Conservation (phyloP, 805 yeast species). For the Candida rishiriensis region DNA sequence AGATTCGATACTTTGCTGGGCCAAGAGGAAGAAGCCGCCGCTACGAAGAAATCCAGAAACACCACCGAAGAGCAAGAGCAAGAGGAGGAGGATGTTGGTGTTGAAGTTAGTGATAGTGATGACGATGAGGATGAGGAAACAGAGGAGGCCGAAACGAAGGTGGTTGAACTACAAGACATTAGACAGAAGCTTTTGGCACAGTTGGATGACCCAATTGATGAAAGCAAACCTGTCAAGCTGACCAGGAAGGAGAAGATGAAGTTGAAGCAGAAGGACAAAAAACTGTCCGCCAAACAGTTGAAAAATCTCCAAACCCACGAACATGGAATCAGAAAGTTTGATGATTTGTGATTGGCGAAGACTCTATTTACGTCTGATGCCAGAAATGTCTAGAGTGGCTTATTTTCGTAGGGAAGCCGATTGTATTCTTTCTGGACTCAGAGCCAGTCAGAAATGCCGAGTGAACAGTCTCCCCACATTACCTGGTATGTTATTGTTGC, state of each 20-base stretch:
- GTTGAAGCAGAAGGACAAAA: slow-evolving; percentile 32
- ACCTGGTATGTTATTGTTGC: too few species aligned
- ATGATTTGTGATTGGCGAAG: slow-evolving; percentile 39
- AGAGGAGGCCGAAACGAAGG: slow-evolving; percentile 11
- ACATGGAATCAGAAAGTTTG: slow-evolving; percentile 64
- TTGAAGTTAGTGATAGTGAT: slow-evolving; percentile 16
- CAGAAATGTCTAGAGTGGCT: too few species aligned
- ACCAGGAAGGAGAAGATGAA: slow-evolving; percentile 25
- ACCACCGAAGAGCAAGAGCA: slow-evolving; percentile 8
- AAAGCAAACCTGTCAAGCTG: slow-evolving; percentile 10
- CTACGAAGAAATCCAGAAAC: slow-evolving; percentile 3
- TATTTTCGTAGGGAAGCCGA: too few species aligned
- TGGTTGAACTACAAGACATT: slow-evolving; percentile 22
- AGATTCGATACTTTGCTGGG: slow-evolving; percentile 1
- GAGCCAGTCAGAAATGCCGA: too few species aligned
- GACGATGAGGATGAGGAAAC: slow-evolving; percentile 1
- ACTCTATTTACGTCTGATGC: neutral
- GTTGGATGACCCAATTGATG: slow-evolving; percentile 23
- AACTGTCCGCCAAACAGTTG: slow-evolving; percentile 40
- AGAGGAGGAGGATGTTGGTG: slow-evolving; percentile 4
- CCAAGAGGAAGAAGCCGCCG: neutral
- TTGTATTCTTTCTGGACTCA: too few species aligned
- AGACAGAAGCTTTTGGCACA: slow-evolving; percentile 23
- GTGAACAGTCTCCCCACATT: too few species aligned
- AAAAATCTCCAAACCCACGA: slow-evolving; percentile 47